Conservation (phyloP, 2,329 filamentous ascomycete species). For the Pseudogymnoascus sp. region DNA sequence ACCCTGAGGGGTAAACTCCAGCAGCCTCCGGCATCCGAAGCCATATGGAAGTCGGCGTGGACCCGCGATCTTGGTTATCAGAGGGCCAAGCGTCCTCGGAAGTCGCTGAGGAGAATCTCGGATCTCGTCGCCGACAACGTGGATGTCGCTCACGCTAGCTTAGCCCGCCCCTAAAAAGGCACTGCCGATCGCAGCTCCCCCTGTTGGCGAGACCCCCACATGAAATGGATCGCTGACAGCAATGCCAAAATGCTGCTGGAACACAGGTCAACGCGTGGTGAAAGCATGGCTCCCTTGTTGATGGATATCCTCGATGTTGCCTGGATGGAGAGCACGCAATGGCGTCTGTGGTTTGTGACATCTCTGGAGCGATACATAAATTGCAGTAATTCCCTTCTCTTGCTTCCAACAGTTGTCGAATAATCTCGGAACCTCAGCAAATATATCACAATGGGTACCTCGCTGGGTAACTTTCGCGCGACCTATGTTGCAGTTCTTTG, state of each 20-base stretch:
- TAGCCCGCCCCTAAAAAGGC: background rate
- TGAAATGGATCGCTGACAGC: background rate
- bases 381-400: background rate
- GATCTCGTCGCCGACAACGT: background rate
- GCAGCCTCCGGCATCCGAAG: background rate
- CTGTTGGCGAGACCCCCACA: background rate
- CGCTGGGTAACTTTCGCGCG: conserved; percentile 31
- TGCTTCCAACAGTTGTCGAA: background rate
- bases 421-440: background rate
- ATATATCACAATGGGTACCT: conserved; percentile 9
- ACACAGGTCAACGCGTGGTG: background rate
- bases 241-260: background rate
- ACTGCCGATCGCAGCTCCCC: background rate
- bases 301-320: background rate
- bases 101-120: background rate
- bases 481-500: conserved; percentile 20
- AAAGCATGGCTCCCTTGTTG: conserved; percentile 1
- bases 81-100: background rate
- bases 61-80: no score
- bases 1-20: background rate
- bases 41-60: background rate
- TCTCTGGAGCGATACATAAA: background rate
- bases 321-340: background rate
- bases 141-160: background rate
- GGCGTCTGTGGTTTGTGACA: background rate